phyloP scores from a whole-genome alignment of 176 grass and related monocot genomes.

The Cenchrus americanus region DNA sequence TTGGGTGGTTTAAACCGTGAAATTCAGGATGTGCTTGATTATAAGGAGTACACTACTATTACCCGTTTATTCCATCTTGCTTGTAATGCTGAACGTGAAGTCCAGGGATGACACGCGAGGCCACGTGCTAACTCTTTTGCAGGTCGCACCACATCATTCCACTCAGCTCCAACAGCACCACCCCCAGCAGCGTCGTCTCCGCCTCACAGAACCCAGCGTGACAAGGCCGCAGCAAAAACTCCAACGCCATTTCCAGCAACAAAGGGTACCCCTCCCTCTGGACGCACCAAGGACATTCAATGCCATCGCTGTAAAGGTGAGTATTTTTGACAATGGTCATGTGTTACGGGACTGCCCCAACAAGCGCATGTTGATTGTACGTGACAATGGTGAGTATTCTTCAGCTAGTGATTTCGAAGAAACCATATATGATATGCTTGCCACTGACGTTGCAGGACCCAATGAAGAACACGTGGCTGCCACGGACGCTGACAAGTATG shows the following conservation, averaged over 20 bases:
- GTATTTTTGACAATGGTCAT: too few species aligned
- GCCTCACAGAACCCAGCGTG: background rate
- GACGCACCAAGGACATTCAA: too few species aligned
- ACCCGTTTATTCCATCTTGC: background rate
- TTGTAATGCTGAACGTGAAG: constrained; percentile 3
- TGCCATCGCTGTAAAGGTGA: too few species aligned
- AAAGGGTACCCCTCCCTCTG: too few species aligned
- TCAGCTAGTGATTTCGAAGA: too few species aligned
- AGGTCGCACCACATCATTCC: background rate
- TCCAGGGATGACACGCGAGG: background rate
- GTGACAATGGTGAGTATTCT: too few species aligned
- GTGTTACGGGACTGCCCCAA: too few species aligned
- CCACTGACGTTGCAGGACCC: too few species aligned
- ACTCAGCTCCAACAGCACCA: background rate
- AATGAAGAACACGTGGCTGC: background rate
- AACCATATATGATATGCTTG: too few species aligned
- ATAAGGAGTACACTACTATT: background rate
- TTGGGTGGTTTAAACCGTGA: background rate
- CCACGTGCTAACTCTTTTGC: background rate
- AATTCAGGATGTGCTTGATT: constrained; percentile 1
- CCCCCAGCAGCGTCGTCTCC: background rate
- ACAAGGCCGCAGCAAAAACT: background rate
- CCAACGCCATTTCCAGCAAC: background rate
- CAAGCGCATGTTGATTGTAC: too few species aligned
- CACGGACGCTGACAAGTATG: background rate